phyloP scores from a whole-genome alignment of 2,329 filamentous ascomycete genomes.

The Sclerotinia minor region DNA sequence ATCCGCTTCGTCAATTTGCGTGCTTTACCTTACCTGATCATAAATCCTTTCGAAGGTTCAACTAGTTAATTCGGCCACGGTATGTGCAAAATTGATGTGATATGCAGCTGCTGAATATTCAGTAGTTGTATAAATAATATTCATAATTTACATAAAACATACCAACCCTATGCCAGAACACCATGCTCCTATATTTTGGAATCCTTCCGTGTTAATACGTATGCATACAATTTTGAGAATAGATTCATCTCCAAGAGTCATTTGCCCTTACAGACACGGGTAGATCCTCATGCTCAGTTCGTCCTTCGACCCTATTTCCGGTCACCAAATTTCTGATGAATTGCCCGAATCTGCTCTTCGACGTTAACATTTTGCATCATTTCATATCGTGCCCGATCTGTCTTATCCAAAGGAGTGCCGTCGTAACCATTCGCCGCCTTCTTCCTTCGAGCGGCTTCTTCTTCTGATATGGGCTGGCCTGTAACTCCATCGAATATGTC shows the following conservation, averaged over 20 bases:
- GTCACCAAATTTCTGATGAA: conserved; percentile 57
- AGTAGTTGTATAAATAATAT: conserved; percentile 19
- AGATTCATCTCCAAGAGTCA: background rate
- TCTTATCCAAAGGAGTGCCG: conserved; percentile 58
- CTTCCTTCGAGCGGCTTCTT: conserved; percentile 71
- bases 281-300: background rate
- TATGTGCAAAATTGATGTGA: background rate
- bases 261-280: background rate
- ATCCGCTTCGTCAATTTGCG: background rate
- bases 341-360: conserved; percentile 77
- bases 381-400: conserved; percentile 52
- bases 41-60: accelerated
- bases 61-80: background rate
- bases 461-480: conserved; percentile 66
- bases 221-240: conserved; percentile 1
- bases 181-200: conserved; percentile 20
- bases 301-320: conserved; percentile 33
- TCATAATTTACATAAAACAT: conserved; percentile 25
- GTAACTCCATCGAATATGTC: conserved; percentile 81
- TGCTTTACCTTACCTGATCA: background rate
- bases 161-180: conserved; percentile 17
- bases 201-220: background rate
- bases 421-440: conserved; percentile 73
- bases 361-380: conserved; percentile 72
- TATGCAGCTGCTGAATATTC: conserved; percentile 8